A percentile compares a stretch with the other conserved stretches of the same genome.
Evolutionary conservation across 73 alveolate species (phyloP).

Genomic region (Paramecium sexaurelia): DNA sequence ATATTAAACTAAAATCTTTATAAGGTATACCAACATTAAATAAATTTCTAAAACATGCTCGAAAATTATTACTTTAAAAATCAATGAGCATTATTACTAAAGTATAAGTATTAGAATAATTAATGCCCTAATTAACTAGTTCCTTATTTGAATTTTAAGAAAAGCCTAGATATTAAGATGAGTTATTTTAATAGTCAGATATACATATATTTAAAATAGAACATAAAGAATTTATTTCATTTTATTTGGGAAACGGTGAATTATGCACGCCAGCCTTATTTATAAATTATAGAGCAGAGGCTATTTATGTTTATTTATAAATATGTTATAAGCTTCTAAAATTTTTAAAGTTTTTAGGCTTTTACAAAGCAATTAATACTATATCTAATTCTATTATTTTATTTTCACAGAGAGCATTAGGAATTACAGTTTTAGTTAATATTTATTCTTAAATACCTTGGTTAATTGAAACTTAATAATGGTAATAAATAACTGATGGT

Average conservation of each 20-base stretch:
- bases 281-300: constrained; percentile 3
- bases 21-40: not conserved
- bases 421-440: not conserved
- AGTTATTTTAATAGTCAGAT: not conserved
- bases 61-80: not conserved
- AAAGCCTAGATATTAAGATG: not conserved
- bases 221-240: not conserved
- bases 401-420: constrained; percentile 1
- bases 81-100: not conserved
- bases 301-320: not conserved
- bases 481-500: constrained; percentile 2
- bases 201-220: not conserved
- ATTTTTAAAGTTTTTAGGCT: not conserved
- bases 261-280: not conserved
- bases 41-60: constrained; percentile 31
- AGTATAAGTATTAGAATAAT: not conserved
- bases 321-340: not conserved
- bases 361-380: not conserved
- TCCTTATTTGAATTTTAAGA: not conserved
- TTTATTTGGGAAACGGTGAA: not conserved
- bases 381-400: not conserved
- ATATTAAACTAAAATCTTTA: not conserved
- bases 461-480: not conserved
- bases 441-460: constrained; percentile 15
- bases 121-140: not conserved